Base-by-base conservation (phyloP, 1,139 yeast genomes). In the Pichia terricola region DNA sequence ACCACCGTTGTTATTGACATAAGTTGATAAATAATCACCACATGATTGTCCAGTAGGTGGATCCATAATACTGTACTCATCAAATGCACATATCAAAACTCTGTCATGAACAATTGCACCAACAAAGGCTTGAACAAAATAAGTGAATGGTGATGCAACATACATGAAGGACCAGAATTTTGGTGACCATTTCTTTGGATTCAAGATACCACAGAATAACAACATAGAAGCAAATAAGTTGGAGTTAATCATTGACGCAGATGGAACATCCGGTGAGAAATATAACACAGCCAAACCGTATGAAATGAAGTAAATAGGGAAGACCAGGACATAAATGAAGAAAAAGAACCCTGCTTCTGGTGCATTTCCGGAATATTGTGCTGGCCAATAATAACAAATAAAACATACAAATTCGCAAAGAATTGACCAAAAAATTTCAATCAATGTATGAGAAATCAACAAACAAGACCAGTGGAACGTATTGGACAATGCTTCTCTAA, bases 141-240 rank as follows among this genome's bases (percentile, higher is more conserved):
- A 83, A 1, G 87, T 79, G 62, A 76, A 74, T 27, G 91, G 91
- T 5, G 84, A 77, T 3, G 73, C 73, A 56, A 79, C 75, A 65
- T 79, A 76, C 85, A 83, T 80, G 67, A 83, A 86, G 41, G 49
- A 48, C 81, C 81, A 82, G 65, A 83, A 81, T 2, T 79, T 78
- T n/a, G 83, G 84, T 73, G 79, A 72, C 45, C 73, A 64, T 3
- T 55, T 45, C 26, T 63, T 65, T 16, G 82, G 81, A 57, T 78
- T 84, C 43, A 77, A 73, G 47, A 79, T 80, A 59, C 86, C 86
- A 56, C 80, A 72, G 65, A 78, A 78, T 9, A 72, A 66, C 45
- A 79, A 67, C 62, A 77, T 63, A 49, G 79, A 73, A 69, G 65
- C 55, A 77, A 65, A 47, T 78, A 75, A 44, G 72, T 52, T 43